Conservation (phyloP, 208 protist species). For the Wallacemonas sp. region DNA sequence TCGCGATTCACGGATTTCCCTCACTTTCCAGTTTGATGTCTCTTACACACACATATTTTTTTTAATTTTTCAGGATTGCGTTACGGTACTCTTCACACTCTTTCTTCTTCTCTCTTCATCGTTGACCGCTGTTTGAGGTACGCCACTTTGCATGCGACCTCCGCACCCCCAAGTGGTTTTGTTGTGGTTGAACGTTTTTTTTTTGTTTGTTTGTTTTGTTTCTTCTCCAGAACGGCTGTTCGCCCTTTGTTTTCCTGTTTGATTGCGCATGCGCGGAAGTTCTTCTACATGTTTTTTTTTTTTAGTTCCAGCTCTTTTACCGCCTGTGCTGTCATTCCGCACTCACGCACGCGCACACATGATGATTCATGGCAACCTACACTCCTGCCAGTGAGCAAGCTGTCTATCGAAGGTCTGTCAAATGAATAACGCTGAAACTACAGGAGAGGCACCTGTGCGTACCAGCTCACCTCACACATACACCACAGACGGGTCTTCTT, state of each 20-base stretch:
- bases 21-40: too few species aligned
- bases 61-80: not conserved
- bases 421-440: too few species aligned
- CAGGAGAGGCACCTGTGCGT: not conserved
- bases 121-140: too few species aligned
- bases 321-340: not conserved
- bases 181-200: slow-evolving; percentile 9
- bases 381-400: too few species aligned
- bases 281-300: not conserved
- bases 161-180: too few species aligned
- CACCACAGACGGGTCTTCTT: not conserved
- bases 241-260: not conserved
- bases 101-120: not conserved
- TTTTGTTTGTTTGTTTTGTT: not conserved
- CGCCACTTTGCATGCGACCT: too few species aligned
- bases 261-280: not conserved
- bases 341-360: too few species aligned
- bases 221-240: not conserved
- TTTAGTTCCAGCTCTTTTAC: not conserved
- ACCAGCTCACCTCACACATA: not conserved
- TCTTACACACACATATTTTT: too few species aligned
- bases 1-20: too few species aligned
- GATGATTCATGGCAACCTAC: too few species aligned
- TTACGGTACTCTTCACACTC: not conserved
- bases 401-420: too few species aligned